Conservation (phyloP, 768 basidiomycete species). For the Floccularia luteovirens region DNA sequence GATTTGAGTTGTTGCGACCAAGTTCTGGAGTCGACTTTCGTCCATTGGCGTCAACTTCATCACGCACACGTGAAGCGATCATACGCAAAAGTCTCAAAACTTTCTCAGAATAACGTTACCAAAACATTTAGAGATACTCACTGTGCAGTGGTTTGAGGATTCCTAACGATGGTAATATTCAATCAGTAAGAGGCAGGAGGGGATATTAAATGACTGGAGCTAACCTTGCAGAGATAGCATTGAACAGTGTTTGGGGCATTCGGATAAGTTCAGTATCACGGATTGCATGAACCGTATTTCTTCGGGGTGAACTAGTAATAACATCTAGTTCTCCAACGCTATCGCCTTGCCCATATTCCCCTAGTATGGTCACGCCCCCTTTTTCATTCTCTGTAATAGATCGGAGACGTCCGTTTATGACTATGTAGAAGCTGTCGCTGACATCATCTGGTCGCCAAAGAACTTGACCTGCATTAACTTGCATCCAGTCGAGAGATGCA, state of each 20-base stretch:
- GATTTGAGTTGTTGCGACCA: constrained; percentile 73
- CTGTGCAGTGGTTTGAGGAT: constrained; percentile 83
- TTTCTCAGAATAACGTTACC: background rate
- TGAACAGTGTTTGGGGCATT: constrained; percentile 96
- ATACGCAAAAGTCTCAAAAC: constrained; percentile 62
- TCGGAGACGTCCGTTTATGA: constrained; percentile 92
- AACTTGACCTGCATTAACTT: constrained; percentile 92
- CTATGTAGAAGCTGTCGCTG: constrained; percentile 97
- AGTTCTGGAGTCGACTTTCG: constrained; percentile 50
- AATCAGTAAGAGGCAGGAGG: constrained; percentile 2
- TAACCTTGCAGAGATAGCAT: constrained; percentile 86
- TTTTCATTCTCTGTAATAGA: constrained; percentile 77
- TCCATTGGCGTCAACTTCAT: constrained; percentile 64
- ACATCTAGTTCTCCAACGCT: constrained; percentile 97
- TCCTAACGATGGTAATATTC: constrained; percentile 30
- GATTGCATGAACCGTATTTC: constrained; percentile 93
- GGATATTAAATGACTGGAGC: constrained; percentile 10
- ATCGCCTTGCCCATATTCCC: constrained; percentile 96
- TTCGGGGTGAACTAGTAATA: constrained; percentile 82
- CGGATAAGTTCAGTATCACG: constrained; percentile 95
- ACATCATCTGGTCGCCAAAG: constrained; percentile 86
- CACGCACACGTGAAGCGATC: constrained; percentile 88
- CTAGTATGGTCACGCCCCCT: constrained; percentile 74
- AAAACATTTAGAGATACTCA: constrained; percentile 21
- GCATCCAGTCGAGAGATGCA: constrained; percentile 96